Evolutionary conservation across 148 eudicot species (phyloP).

Genomic region (Nepenthes mirabilis): DNA sequence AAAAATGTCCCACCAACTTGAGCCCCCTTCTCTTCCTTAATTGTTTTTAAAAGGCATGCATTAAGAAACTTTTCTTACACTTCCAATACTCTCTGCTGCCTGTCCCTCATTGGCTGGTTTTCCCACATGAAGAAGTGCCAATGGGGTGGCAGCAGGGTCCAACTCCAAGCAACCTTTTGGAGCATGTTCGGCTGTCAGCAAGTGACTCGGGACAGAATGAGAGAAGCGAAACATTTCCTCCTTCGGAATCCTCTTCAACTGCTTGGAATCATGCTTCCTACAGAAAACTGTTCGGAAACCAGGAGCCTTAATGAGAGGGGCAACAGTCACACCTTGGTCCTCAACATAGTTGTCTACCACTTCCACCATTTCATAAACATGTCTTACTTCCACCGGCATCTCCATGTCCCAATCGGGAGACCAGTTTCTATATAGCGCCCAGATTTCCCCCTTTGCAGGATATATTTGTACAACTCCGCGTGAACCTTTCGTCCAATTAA

Average conservation of each 20-base stretch:
- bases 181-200: conserved; percentile 37
- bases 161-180: conserved; percentile 48
- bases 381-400: conserved; percentile 32
- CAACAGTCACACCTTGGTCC: conserved; percentile 33
- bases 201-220: conserved; percentile 44
- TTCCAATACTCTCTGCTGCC: neutral
- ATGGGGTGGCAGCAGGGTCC: conserved; percentile 66
- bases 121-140: conserved; percentile 33
- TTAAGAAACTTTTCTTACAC: neutral
- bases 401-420: conserved; percentile 38
- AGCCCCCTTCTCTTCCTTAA: too few species aligned
- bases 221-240: conserved; percentile 62
- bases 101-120: neutral
- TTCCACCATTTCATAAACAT: conserved; percentile 55
- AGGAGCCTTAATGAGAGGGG: conserved; percentile 40
- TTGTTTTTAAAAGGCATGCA: too few species aligned
- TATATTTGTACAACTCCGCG: conserved; percentile 43
- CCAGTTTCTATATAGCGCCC: conserved; percentile 63
- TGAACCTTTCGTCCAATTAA: conserved; percentile 35
- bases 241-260: conserved; percentile 30
- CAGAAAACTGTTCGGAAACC: conserved; percentile 41
- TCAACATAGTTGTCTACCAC: conserved; percentile 43
- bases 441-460: conserved; percentile 44
- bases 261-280: conserved; percentile 19
- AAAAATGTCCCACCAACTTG: too few species aligned